Percentiles rank a stretch among this genome's conserved stretches.
These are phyloP conservation scores for Lunasporangiospora selenospora DNA, from an alignment of 192 early-diverging fungal genomes.

Conservation along the genomic window DNA sequence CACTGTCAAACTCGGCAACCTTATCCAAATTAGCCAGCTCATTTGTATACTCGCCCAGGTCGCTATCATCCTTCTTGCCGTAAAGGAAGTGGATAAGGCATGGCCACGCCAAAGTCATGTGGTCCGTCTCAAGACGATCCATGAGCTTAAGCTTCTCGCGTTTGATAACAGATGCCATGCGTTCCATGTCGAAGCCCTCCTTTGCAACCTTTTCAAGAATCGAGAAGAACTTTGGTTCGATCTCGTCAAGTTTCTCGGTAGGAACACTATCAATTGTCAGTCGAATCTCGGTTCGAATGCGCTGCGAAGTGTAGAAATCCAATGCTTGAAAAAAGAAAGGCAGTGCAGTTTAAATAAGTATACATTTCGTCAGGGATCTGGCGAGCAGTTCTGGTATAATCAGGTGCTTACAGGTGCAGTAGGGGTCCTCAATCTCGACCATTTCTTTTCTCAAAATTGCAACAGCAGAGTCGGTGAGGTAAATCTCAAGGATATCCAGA, in stretches of 20 bases:
- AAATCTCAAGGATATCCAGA: constrained; percentile 44
- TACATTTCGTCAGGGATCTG: not conserved
- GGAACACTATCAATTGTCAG: constrained; percentile 60
- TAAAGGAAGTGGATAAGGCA: constrained; percentile 59
- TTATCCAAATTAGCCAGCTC: constrained; percentile 52
- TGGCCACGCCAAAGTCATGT: constrained; percentile 37
- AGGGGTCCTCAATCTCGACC: constrained; percentile 66
- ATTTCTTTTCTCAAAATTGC: constrained; percentile 63
- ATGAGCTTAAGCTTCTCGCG: constrained; percentile 57
- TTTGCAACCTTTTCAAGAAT: constrained; percentile 50
- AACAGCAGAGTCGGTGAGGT: constrained; percentile 65
- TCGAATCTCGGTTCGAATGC: constrained; percentile 51
- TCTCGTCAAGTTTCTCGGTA: constrained; percentile 56
- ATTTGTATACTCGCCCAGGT: constrained; percentile 51
- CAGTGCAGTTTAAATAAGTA: not conserved
- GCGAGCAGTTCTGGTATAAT: not conserved
- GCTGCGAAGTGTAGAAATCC: constrained; percentile 51
- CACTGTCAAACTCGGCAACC: constrained; percentile 48
- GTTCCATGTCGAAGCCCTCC: constrained; percentile 64
- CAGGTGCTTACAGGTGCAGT: constrained; percentile 58
- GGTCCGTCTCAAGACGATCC: constrained; percentile 33
- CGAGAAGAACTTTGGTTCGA: constrained; percentile 52
- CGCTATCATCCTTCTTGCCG: constrained; percentile 55
- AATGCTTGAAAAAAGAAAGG: constrained; percentile 35
- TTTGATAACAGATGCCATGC: constrained; percentile 59